Evolutionary conservation across 768 basidiomycete genomes (phyloP).

Genomic region (Glaciozyma antarctica): DNA sequence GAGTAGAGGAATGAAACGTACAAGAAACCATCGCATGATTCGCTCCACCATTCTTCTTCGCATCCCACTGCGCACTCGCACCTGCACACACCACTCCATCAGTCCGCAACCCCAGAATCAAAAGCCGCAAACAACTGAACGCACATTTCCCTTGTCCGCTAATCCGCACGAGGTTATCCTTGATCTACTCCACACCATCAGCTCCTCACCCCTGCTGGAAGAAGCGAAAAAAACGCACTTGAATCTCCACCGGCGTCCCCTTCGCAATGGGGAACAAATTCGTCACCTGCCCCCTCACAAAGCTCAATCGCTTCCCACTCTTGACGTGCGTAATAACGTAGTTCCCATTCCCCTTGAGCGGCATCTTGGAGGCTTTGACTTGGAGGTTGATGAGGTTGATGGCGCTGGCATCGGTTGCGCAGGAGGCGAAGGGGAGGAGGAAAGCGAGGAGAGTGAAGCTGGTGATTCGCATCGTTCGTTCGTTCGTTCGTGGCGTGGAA

Average conservation of each 20-base stretch:
- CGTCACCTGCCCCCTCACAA: slow-evolving; percentile 11
- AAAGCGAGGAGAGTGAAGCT: too few species aligned
- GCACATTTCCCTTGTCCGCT: not conserved
- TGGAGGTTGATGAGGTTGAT: too few species aligned
- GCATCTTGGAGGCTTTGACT: too few species aligned
- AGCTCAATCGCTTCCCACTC: slow-evolving; percentile 17
- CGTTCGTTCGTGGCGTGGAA: too few species aligned
- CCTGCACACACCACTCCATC: too few species aligned
- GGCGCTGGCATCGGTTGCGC: too few species aligned
- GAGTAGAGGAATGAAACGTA: not conserved
- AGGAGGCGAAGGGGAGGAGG: too few species aligned
- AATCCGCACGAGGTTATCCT: too few species aligned
- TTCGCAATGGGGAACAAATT: slow-evolving; percentile 20
- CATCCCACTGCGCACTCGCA: too few species aligned
- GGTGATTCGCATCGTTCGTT: too few species aligned
- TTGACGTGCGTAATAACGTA: slow-evolving; percentile 26
- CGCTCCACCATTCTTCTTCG: not conserved
- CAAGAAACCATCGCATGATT: too few species aligned
- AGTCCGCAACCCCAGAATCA: not conserved
- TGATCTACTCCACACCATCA: too few species aligned
- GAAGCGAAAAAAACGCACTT: slow-evolving; percentile 9
- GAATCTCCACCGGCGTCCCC: slow-evolving; percentile 12
- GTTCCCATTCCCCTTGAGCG: slow-evolving; percentile 20
- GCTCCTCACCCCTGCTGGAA: not conserved
- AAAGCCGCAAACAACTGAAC: not conserved